These are phyloP conservation scores for Echria macrotheca DNA, from an alignment of 495 filamentous ascomycete genomes.

Conservation along the genomic window DNA sequence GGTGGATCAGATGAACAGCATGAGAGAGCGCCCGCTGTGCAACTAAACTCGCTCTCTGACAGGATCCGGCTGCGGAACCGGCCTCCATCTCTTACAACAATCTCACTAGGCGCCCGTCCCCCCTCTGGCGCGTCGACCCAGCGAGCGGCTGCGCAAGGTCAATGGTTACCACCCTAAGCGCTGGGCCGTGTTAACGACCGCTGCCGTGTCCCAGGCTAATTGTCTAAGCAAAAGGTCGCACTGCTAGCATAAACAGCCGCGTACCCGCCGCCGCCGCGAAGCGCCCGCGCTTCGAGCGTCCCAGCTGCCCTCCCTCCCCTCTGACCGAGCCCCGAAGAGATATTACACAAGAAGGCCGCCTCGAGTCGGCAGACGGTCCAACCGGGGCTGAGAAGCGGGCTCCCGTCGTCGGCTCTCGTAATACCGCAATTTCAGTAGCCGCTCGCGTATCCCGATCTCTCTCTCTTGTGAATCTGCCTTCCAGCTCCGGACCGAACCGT, in stretches of 20 bases:
- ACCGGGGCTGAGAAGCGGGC: constrained; percentile 10
- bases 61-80: constrained; percentile 11
- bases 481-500: neutral
- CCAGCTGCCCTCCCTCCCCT: neutral
- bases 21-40: neutral
- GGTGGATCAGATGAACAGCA: too few species aligned
- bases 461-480: neutral
- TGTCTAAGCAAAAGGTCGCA: neutral
- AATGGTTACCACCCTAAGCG: neutral
- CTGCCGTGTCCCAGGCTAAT: neutral
- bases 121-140: constrained; percentile 5
- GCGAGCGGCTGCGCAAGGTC: neutral
- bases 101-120: constrained; percentile 20
- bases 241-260: neutral
- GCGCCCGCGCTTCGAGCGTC: constrained; percentile 13
- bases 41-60: constrained; percentile 9
- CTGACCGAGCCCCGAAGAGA: constrained; percentile 7
- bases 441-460: constrained; percentile 17
- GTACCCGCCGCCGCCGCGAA: constrained; percentile 1
- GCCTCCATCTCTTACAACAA: constrained; percentile 20
- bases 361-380: constrained; percentile 6
- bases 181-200: neutral
- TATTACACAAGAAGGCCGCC: neutral
- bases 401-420: constrained; percentile 12
- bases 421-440: constrained; percentile 30